phyloP scores from a whole-genome alignment of 2,329 filamentous ascomycete genomes.

The Dactylonectria estremocensis region DNA sequence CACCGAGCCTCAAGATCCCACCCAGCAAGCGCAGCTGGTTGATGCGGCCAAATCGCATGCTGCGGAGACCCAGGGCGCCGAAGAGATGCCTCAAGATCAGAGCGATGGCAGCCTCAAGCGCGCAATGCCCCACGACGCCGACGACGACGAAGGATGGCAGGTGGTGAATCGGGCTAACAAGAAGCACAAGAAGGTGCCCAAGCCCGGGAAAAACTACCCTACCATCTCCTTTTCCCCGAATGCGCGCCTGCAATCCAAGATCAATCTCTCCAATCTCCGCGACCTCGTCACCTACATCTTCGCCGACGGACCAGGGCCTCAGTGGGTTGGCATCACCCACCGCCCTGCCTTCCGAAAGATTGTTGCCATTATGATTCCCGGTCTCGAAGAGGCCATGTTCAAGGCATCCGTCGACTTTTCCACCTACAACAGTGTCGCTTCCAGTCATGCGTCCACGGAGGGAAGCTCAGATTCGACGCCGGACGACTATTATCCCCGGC shows the following conservation, averaged over 20 bases:
- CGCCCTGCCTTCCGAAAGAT: conserved; percentile 81
- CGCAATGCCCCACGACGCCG: conserved; percentile 62
- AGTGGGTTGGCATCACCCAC: conserved; percentile 76
- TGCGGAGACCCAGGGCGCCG: conserved; percentile 22
- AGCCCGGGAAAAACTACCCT: conserved; percentile 69
- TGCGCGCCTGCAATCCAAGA: conserved; percentile 72
- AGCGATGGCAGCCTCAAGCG: conserved; percentile 65
- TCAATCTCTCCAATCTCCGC: conserved; percentile 75
- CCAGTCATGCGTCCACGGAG: conserved; percentile 52
- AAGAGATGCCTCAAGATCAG: conserved; percentile 39
- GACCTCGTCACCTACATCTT: conserved; percentile 77
- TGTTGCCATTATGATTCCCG: conserved; percentile 92
- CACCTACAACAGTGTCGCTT: conserved; percentile 59
- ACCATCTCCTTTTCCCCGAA: conserved; percentile 71
- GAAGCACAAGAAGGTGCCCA: conserved; percentile 74
- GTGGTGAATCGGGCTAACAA: conserved; percentile 69
- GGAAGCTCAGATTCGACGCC: conserved; percentile 57
- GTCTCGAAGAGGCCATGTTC: conserved; percentile 93
- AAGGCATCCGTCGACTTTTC: conserved; percentile 69
- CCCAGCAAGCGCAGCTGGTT: conserved; percentile 23
- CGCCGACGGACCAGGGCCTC: conserved; percentile 74
- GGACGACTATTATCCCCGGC: conserved; percentile 73
- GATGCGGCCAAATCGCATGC: conserved; percentile 14
- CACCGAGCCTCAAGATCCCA: conserved; percentile 28
- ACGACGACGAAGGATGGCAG: conserved; percentile 66